Percentiles rank a stretch among this genome's conserved stretches.
These are phyloP conservation scores for Lepidopterella palustris DNA, from an alignment of 495 filamentous ascomycete genomes.

Conservation along the genomic window DNA sequence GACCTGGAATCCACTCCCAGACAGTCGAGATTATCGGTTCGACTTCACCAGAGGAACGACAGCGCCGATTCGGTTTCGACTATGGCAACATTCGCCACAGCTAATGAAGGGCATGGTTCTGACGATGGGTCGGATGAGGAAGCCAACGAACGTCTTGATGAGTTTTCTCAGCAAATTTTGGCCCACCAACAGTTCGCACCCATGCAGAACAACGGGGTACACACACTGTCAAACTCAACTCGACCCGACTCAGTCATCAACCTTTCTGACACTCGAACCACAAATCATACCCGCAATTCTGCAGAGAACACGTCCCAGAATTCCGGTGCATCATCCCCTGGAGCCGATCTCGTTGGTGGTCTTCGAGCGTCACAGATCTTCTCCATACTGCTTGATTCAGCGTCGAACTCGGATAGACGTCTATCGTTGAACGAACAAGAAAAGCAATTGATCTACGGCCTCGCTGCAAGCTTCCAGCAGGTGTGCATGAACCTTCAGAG, in stretches of 20 bases:
- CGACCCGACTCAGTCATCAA: constrained; percentile 36
- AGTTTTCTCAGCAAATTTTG: constrained; percentile 18
- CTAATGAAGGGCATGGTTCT: constrained; percentile 54
- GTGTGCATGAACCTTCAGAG: constrained; percentile 63
- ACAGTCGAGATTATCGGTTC: background rate
- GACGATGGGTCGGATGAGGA: constrained; percentile 37
- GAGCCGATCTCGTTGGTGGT: constrained; percentile 34
- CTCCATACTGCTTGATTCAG: constrained; percentile 42
- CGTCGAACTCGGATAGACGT: constrained; percentile 46
- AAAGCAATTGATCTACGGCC: constrained; percentile 62
- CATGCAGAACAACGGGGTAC: background rate
- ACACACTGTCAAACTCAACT: background rate
- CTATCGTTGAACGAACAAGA: constrained; percentile 26
- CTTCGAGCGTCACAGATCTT: constrained; percentile 26
- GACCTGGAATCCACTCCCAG: constrained; percentile 6
- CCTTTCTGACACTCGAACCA: background rate
- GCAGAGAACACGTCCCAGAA: background rate
- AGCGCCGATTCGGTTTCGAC: constrained; percentile 70
- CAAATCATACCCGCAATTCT: background rate
- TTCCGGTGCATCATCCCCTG: constrained; percentile 18
- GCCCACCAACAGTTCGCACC: background rate
- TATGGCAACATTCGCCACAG: constrained; percentile 75
- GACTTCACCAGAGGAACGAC: constrained; percentile 46
- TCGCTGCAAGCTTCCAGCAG: constrained; percentile 67
- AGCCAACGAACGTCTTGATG: constrained; percentile 33